Evolutionary conservation across 176 grass and related monocot species (phyloP), one percentile per base, ranked within the genome.

Genomic region (Musa beccarii): DNA sequence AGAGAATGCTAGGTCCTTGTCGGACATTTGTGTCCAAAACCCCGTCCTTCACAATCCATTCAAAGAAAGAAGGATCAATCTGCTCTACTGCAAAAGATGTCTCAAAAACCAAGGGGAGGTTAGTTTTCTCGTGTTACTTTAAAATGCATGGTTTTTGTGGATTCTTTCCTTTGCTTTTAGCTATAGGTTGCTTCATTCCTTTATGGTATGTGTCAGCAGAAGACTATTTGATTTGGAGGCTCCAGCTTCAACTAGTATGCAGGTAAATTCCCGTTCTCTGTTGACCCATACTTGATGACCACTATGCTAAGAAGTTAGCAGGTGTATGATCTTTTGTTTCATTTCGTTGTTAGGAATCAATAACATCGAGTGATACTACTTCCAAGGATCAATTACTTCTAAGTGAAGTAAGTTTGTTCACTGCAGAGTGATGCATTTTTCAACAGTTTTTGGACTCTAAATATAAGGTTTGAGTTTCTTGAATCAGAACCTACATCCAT

Each of bases 101-200:
- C 65, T 74, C 52, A 52, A 86, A 82, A 82, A 68, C 86, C 10
- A 99, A 89, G 63, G 83, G 79, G 54, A 99, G 93, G 95, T 94
- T 22, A 86, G 88, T 80, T 29, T 79, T 52, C 75, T 49, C 75
- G 15, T 66, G 49, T 75, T 23, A 20, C 79, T 21, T 55, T 55
- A 11, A 67, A 66, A 34, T 57, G 78, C 68, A 9, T 49, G 20
- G 54, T n/a, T 59, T 43, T 71, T 15, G 10, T 14, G 73, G 29
- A 15, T 78, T 7, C 17, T 26, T 10, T 53, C 14, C 23, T 49
- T 65, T 52, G 49, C 15, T 53, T 49, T 70, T 20, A 70, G 19
- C 10, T 52, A 53, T 77, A 23, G 1, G 19, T 59, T 62, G 34
- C 53, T 59, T 85, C 34, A 83, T 34, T 76, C 61, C 8, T 82